Percentiles rank a stretch among this genome's conserved stretches.
Conservation (phyloP, 2,329 filamentous ascomycete genomes). For the Coniochaeta sp. region DNA sequence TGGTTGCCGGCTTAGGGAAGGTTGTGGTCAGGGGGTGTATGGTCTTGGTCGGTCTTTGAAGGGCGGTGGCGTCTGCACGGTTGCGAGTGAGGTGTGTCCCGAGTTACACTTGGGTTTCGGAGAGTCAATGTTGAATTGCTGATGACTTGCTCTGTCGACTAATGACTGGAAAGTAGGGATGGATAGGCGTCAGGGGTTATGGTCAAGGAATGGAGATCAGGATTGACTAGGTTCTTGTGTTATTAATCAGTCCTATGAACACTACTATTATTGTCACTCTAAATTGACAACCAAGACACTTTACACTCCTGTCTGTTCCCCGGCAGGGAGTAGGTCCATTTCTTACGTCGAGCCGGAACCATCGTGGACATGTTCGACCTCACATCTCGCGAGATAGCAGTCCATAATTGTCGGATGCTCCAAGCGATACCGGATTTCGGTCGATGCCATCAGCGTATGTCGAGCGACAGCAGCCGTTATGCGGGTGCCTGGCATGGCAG, state of each 20-base stretch:
- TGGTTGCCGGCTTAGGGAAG: constrained; percentile 5
- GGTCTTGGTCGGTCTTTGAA: background rate
- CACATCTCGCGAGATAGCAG: no score
- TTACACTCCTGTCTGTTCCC: no score
- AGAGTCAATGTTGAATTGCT: background rate
- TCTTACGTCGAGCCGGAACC: no score
- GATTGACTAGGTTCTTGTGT: background rate
- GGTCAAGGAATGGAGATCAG: background rate
- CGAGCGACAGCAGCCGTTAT: background rate
- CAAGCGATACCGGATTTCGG: no score
- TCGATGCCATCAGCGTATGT: no score
- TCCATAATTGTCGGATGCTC: no score
- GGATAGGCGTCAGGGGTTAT: background rate
- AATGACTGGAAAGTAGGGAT: background rate
- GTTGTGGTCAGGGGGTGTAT: constrained; percentile 7
- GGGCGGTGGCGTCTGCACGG: background rate
- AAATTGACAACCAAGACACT: background rate
- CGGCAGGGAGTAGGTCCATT: no score
- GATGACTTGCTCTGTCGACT: background rate
- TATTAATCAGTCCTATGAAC: background rate
- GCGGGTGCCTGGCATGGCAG: background rate
- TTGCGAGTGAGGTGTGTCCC: background rate
- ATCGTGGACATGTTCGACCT: no score
- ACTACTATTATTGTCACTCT: background rate
- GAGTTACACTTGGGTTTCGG: background rate